A percentile compares a stretch with the other conserved stretches of the same genome.
phyloP scores from a whole-genome alignment of 495 filamentous ascomycete species.

The Chaetomium fimeti region DNA sequence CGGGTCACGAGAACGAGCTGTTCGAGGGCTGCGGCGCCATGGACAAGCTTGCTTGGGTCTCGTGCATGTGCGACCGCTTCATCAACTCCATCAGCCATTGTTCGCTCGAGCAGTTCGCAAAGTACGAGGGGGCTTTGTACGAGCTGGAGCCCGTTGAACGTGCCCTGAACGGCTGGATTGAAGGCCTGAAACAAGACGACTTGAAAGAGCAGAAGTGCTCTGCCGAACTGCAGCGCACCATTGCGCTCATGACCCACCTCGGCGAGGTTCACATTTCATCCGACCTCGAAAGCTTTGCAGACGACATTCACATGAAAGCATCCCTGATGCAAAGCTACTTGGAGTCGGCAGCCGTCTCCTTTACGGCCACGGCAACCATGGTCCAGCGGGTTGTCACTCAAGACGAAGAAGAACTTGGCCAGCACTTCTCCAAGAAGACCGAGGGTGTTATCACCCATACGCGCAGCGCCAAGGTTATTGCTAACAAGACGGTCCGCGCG shows the following conservation, averaged over 20 bases:
- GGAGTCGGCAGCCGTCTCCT: conserved; percentile 69
- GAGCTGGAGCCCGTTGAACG: conserved; percentile 93
- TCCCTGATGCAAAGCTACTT: conserved; percentile 76
- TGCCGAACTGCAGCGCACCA: conserved; percentile 74
- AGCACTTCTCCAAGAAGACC: conserved; percentile 65
- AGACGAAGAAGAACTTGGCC: conserved; percentile 62
- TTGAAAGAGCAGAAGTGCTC: conserved; percentile 80
- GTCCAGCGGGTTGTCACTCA: conserved; percentile 61
- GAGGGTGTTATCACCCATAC: conserved; percentile 72
- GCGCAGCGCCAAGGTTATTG: conserved; percentile 80
- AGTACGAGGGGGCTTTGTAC: conserved; percentile 72
- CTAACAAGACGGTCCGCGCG: conserved; percentile 71
- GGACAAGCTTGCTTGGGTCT: conserved; percentile 83
- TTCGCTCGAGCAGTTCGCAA: conserved; percentile 70
- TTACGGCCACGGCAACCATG: conserved; percentile 61
- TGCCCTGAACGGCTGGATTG: conserved; percentile 85
- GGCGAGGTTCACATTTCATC: conserved; percentile 73
- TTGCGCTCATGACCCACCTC: conserved; percentile 82
- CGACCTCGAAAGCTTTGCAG: conserved; percentile 72
- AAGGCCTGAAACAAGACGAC: conserved; percentile 77
- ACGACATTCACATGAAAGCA: conserved; percentile 71
- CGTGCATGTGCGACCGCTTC: conserved; percentile 79
- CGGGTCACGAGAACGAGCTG: conserved; percentile 65
- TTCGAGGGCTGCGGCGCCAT: conserved; percentile 75
- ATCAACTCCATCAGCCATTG: conserved; percentile 72